A percentile compares a stretch with the other conserved stretches of the same genome.
These are phyloP conservation scores for Monosporascus sp. DNA, from an alignment of 2,329 filamentous ascomycete species.

Conservation along the genomic window DNA sequence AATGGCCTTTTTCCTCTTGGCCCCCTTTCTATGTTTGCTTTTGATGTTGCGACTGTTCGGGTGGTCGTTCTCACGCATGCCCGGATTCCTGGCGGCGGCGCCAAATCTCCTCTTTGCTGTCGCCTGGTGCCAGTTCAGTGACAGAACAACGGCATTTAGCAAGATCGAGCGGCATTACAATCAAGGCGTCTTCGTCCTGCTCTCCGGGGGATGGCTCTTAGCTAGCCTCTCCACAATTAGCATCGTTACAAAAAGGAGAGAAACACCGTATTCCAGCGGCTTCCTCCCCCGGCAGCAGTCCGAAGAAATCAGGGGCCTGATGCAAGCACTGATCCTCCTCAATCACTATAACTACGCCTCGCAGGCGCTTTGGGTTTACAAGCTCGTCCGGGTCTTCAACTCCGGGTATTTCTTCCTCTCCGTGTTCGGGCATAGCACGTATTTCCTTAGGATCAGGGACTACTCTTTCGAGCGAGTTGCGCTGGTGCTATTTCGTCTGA, in stretches of 20 bases:
- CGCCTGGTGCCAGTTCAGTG: conserved; percentile 46
- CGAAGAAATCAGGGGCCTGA: conserved; percentile 63
- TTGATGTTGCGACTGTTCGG: conserved; percentile 10
- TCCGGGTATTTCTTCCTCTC: conserved; percentile 58
- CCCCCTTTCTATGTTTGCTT: conserved; percentile 21
- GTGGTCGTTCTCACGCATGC: conserved; percentile 2
- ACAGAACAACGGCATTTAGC: conserved; percentile 48
- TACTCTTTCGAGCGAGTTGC: conserved; percentile 50
- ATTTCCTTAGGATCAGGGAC: conserved; percentile 51
- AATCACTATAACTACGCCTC: conserved; percentile 55
- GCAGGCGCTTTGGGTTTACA: conserved; percentile 45
- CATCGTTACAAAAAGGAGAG: background rate
- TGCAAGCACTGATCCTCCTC: conserved; percentile 50
- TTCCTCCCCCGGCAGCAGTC: conserved; percentile 52
- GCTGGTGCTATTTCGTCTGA: conserved; percentile 50
- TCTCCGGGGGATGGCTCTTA: conserved; percentile 23
- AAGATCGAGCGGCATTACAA: conserved; percentile 45
- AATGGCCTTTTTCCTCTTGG: conserved; percentile 24
- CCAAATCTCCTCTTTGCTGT: conserved; percentile 14
- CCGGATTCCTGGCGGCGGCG: conserved; percentile 10
- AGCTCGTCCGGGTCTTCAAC: conserved; percentile 48
- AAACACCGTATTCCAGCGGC: conserved; percentile 5
- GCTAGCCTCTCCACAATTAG: conserved; percentile 12
- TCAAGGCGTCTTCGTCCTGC: conserved; percentile 16
- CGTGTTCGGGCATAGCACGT: conserved; percentile 55